phyloP scores from a whole-genome alignment of 176 grass and related monocot species.

The Oropetium thomaeum region DNA sequence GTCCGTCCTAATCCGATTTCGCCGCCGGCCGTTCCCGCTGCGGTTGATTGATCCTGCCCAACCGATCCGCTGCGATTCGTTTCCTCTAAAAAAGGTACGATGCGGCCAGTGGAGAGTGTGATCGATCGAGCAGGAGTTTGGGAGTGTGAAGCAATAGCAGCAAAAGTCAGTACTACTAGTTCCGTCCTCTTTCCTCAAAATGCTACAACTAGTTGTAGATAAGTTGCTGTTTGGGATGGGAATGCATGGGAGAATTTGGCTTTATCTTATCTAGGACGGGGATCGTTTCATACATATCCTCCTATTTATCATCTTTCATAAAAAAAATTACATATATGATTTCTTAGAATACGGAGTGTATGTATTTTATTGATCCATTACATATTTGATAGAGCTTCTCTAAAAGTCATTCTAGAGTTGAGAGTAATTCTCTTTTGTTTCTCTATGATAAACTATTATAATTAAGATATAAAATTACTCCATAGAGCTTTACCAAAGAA shows the following conservation, averaged over 20 bases:
- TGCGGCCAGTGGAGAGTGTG: too few species aligned
- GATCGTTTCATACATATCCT: background rate
- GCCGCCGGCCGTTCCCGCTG: constrained; percentile 10
- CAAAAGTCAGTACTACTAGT: background rate
- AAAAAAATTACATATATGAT: too few species aligned
- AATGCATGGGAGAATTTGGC: background rate
- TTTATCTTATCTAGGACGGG: background rate
- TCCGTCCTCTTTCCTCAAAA: background rate
- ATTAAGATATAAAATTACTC: too few species aligned
- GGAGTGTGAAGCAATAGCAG: constrained; percentile 6
- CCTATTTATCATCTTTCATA: background rate
- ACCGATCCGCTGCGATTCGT: background rate
- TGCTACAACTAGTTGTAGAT: background rate
- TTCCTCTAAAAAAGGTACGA: too few species aligned
- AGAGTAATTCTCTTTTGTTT: too few species aligned
- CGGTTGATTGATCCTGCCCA: background rate
- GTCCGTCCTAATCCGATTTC: constrained; percentile 1
- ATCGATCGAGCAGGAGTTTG: background rate
- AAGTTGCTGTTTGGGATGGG: background rate
- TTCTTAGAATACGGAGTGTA: background rate
- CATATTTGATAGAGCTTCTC: too few species aligned
- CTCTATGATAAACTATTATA: too few species aligned
- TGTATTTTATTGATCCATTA: too few species aligned
- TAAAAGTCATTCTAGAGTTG: too few species aligned
- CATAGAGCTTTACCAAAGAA: too few species aligned